Evolutionary conservation across 2,329 filamentous ascomycete genomes (phyloP).

Genomic region (Diplodia seriata): DNA sequence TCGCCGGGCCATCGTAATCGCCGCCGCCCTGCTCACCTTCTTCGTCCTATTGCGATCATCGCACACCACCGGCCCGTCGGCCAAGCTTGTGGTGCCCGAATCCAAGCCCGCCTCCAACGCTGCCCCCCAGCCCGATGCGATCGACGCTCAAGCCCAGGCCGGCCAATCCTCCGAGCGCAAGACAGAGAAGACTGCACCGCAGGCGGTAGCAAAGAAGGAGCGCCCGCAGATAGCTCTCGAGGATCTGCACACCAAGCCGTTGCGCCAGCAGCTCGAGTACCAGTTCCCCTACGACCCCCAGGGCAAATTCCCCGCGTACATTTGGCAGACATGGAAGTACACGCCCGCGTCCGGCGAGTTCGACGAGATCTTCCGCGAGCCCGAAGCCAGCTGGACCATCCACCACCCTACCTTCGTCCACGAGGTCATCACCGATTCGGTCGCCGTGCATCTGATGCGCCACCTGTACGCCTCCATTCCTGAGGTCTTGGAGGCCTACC

Average conservation of each 20-base stretch:
- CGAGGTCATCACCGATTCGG: conserved; percentile 93
- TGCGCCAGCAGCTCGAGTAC: conserved; percentile 83
- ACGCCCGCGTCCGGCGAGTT: conserved; percentile 81
- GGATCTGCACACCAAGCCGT: conserved; percentile 74
- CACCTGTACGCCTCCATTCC: conserved; percentile 80
- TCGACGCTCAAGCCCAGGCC: not conserved
- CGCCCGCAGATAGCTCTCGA: conserved; percentile 68
- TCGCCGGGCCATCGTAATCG: conserved; percentile 75
- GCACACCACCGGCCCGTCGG: conserved; percentile 49
- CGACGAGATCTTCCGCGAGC: conserved; percentile 72
- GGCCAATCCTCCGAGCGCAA: conserved; percentile 33
- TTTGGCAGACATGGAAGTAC: conserved; percentile 99
- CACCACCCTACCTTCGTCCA: conserved; percentile 91
- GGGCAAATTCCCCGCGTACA: conserved; percentile 91
- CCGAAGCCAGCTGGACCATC: conserved; percentile 89
- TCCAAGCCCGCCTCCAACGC: conserved; percentile 41
- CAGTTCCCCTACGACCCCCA: conserved; percentile 93
- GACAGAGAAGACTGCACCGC: conserved; percentile 35
- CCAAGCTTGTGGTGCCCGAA: conserved; percentile 39
- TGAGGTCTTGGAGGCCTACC: conserved; percentile 58
- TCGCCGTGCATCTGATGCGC: conserved; percentile 79
- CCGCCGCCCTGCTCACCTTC: conserved; percentile 71
- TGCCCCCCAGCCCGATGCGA: not conserved
- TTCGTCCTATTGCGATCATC: conserved; percentile 73
- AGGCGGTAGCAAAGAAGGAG: conserved; percentile 50